Percentiles rank a stretch among this genome's conserved stretches.
Conservation (phyloP, 768 basidiomycete genomes). For the Daedaleopsis nitida region DNA sequence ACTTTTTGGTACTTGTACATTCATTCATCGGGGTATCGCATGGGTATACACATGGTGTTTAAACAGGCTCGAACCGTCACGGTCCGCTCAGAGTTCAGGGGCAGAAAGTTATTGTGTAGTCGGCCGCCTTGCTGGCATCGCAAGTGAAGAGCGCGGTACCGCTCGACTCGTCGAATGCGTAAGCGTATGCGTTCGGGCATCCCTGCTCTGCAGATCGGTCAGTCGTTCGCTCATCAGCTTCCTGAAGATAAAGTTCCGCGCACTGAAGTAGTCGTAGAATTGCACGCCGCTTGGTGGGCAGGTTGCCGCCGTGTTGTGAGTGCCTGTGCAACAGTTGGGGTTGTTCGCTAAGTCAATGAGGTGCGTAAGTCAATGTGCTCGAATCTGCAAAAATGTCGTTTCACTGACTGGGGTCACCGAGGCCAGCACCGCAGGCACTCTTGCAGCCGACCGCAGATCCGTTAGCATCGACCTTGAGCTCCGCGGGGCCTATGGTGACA, state of each 20-base stretch:
- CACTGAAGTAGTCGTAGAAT: constrained; percentile 51
- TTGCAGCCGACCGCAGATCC: constrained; percentile 45
- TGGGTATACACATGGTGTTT: too few relatives aligned
- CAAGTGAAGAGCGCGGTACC: constrained; percentile 50
- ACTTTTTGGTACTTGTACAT: too few relatives aligned
- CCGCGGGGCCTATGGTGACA: constrained; percentile 23
- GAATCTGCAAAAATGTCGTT: not conserved
- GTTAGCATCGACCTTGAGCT: constrained; percentile 33
- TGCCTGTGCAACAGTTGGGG: constrained; percentile 66
- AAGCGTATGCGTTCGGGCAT: constrained; percentile 49
- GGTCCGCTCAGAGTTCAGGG: constrained; percentile 22
- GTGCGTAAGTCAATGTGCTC: not conserved
- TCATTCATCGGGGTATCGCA: too few relatives aligned
- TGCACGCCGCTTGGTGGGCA: constrained; percentile 52
- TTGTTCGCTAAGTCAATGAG: constrained; percentile 44
- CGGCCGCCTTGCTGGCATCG: constrained; percentile 32
- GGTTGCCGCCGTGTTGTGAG: constrained; percentile 49
- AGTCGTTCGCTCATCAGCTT: not conserved
- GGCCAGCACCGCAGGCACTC: constrained; percentile 42
- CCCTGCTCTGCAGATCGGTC: constrained; percentile 33
- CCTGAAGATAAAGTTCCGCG: constrained; percentile 12
- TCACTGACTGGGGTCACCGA: constrained; percentile 36
- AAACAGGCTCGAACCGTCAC: too few relatives aligned
- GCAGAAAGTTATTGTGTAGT: constrained; percentile 50
- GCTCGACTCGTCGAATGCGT: constrained; percentile 51